Evolutionary conservation across 1,284 basidiomycete species (phyloP), one percentile per base, ranked within the genome.

Genomic region (Apiotrichum gracile): DNA sequence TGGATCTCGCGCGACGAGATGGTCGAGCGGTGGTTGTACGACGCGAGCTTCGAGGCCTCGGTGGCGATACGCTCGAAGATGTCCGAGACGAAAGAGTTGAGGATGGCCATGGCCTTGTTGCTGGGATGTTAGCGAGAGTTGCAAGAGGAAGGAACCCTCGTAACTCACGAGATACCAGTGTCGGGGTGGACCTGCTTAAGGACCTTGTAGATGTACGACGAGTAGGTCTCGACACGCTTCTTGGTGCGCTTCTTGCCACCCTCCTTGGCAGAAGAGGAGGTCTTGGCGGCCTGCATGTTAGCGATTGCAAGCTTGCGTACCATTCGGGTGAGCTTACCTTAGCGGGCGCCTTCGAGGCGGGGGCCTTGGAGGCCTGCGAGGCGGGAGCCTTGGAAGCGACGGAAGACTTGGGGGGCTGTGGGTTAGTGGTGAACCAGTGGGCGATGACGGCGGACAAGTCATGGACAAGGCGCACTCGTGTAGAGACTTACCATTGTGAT

Each of bases 41-140:
- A 81, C 37, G 90, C 89, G 61, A 94, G 86, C 80, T 91, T 90
- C 62, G 87, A 88, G n/a, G 88, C 90, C 75, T 96, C 91, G 38
- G 82, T 83, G 17, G 91, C 91, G 66, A 96, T 91, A 47, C 90
- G 86, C 78, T 94, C 91, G 63, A 94, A 94, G 76, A 96, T 89
- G 70, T 92, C 89, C 62, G 89, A 88, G 67, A 92, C 88, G 61
- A 91, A 92, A 52, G 86, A 89, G 83, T 94, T 94, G 44, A 96
- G 78, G 70, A 96, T 88, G 52, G 85, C 84, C 91, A 97, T 97
- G 41, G 90, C 91, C 81, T 94, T 96, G 84, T 93, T 96, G 58
- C 68, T 69, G 88, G 4, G 87, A 76, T 33, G 21, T 33, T 2
- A 43, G 43, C 10, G 2, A 10, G n/a, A 27, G 12, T 35, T 1